A percentile compares a stretch with the other conserved stretches of the same genome.
Evolutionary conservation across 805 yeast species (phyloP).

Genomic region (Metschnikowia colocasiae): DNA sequence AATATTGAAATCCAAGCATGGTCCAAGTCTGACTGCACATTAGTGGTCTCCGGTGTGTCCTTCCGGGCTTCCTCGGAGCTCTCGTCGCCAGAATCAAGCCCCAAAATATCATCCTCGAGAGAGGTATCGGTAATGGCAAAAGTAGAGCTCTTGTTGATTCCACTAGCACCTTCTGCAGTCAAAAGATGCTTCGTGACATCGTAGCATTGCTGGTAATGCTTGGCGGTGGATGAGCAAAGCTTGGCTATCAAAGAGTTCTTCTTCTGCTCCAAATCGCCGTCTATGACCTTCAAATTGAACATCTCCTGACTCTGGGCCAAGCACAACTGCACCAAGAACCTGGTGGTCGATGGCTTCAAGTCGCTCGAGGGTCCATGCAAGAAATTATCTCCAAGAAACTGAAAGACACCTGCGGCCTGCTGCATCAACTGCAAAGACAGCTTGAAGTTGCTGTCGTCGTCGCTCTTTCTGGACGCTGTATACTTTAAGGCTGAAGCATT

Average conservation of each 20-base stretch:
- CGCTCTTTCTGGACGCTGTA: conserved; percentile 25
- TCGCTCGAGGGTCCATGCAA: conserved; percentile 86
- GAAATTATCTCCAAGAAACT: conserved; percentile 72
- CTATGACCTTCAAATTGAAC: conserved; percentile 61
- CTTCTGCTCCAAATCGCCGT: conserved; percentile 44
- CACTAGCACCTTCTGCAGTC: conserved; percentile 14
- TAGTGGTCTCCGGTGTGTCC: conserved; percentile 11
- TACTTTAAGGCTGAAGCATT: conserved; percentile 42
- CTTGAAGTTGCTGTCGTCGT: conserved; percentile 48
- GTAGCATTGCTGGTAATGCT: conserved; percentile 50
- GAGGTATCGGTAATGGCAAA: conserved; percentile 23
- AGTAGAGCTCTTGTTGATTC: conserved; percentile 11
- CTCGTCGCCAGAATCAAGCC: conserved; percentile 8
- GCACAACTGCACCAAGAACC: conserved; percentile 60
- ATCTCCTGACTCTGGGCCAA: conserved; percentile 89
- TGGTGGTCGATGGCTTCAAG: conserved; percentile 62
- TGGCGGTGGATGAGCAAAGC: conserved; percentile 61
- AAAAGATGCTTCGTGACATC: conserved; percentile 35
- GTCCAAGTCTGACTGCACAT: conserved; percentile 29
- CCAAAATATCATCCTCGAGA: conserved; percentile 24
- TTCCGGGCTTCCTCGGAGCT: conserved; percentile 11
- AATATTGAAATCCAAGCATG: conserved; percentile 50
- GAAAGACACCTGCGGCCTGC: conserved; percentile 74
- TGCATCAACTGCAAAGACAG: conserved; percentile 59
- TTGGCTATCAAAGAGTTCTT: conserved; percentile 73